Conservation (phyloP, 768 basidiomycete species). For the Leccinum ochraceum region DNA sequence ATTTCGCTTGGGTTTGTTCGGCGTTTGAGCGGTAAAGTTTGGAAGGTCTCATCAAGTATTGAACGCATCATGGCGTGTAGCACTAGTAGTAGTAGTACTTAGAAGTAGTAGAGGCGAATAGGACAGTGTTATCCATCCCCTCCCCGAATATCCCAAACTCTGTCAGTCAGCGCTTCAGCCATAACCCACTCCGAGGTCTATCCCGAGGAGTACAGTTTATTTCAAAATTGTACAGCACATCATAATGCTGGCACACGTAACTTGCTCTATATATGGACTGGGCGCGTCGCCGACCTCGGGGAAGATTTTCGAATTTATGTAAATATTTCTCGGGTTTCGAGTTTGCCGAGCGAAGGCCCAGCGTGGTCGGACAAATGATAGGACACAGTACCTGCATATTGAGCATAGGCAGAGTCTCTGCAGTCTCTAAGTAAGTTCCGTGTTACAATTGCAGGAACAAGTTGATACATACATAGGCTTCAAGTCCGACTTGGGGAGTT, state of each 20-base stretch:
- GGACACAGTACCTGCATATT: no score
- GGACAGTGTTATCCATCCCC: not conserved
- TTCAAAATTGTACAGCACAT: not conserved
- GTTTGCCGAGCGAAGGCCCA: not conserved
- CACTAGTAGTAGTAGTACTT: not conserved
- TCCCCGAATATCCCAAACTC: not conserved
- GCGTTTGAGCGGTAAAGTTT: not conserved
- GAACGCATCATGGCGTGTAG: not conserved
- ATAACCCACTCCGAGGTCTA: not conserved
- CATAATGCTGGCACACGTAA: not conserved
- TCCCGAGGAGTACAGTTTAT: not conserved
- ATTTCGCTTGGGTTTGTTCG: not conserved
- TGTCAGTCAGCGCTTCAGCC: not conserved
- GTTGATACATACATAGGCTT: not conserved
- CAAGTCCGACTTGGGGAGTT: no score
- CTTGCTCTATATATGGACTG: not conserved
- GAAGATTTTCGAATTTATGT: not conserved
- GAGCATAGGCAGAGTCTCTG: no score
- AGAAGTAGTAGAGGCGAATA: not conserved
- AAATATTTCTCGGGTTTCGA: not conserved
- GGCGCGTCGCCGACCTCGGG: not conserved
- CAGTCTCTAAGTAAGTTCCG: not conserved
- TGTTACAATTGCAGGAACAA: not conserved
- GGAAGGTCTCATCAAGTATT: not conserved
- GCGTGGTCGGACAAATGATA: not conserved